phyloP scores from a whole-genome alignment of 2,329 filamentous ascomycete genomes.

The Alternaria postmessia region DNA sequence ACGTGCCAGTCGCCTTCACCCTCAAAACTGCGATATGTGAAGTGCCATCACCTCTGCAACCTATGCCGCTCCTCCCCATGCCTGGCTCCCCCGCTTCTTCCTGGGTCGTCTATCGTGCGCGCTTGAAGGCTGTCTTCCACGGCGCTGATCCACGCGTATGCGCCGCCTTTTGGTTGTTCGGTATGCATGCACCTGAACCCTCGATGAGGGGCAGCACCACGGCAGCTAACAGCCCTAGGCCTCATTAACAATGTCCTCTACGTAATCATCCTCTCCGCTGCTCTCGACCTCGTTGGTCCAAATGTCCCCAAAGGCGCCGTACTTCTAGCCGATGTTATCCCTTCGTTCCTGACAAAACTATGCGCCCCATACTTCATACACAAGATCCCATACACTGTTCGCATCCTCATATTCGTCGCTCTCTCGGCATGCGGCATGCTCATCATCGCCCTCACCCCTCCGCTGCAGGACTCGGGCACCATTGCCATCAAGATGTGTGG shows the following conservation, averaged over 20 bases:
- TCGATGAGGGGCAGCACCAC: not conserved
- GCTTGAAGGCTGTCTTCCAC: constrained; percentile 69
- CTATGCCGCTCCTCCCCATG: constrained; percentile 59
- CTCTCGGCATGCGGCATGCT: constrained; percentile 89
- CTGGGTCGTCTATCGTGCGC: constrained; percentile 76
- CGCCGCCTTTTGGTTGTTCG: constrained; percentile 91
- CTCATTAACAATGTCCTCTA: constrained; percentile 98
- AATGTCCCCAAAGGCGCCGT: constrained; percentile 88
- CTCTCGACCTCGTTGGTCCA: constrained; percentile 91
- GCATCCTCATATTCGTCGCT: constrained; percentile 76
- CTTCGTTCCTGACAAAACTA: constrained; percentile 87
- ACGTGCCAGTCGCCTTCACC: not conserved
- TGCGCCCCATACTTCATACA: constrained; percentile 95
- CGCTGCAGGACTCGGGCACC: constrained; percentile 63
- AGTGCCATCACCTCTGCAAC: constrained; percentile 4
- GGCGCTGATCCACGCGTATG: constrained; percentile 76
- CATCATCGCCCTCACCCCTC: constrained; percentile 80
- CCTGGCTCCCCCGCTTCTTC: constrained; percentile 69
- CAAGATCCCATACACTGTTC: constrained; percentile 77
- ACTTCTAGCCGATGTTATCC: constrained; percentile 89
- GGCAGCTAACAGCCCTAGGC: constrained; percentile 59
- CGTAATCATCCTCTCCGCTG: constrained; percentile 93
- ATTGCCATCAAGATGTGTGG: constrained; percentile 81
- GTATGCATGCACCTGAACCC: constrained; percentile 56
- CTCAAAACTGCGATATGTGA: constrained; percentile 10